Evolutionary conservation across 495 filamentous ascomycete genomes (phyloP).

Genomic region (Terfezia claveryi): DNA sequence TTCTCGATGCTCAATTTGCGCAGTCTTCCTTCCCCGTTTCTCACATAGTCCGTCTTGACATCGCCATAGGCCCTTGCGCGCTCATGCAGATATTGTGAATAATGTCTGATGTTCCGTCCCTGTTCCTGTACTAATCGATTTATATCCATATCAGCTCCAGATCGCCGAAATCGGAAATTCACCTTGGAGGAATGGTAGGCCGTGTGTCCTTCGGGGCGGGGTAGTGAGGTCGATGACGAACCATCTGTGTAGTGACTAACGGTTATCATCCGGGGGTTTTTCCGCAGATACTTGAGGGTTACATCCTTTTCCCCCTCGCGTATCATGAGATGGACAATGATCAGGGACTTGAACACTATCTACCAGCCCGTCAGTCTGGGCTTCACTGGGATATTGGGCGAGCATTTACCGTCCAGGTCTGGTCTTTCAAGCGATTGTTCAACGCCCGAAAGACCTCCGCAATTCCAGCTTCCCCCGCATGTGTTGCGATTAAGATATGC

Average conservation of each 20-base stretch:
- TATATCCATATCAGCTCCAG: neutral
- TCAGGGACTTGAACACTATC: conserved; percentile 83
- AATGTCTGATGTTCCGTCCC: conserved; percentile 81
- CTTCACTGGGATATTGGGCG: neutral
- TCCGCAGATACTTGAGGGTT: conserved; percentile 64
- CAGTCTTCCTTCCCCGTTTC: conserved; percentile 57
- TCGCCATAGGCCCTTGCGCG: conserved; percentile 63
- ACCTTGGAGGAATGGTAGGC: neutral
- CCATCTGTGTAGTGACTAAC: conserved; percentile 84
- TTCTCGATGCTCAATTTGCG: conserved; percentile 81
- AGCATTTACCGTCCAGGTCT: conserved; percentile 66
- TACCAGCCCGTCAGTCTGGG: neutral
- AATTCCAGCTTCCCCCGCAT: conserved; percentile 84
- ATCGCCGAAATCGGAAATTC: neutral
- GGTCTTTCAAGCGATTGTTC: conserved; percentile 70
- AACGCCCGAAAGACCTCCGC: conserved; percentile 88
- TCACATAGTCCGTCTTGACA: conserved; percentile 75
- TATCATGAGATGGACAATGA: conserved; percentile 93
- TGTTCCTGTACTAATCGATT: conserved; percentile 58
- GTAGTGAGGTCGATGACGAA: conserved; percentile 26
- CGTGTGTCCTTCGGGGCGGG: neutral
- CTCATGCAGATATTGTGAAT: conserved; percentile 65
- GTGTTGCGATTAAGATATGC: conserved; percentile 86
- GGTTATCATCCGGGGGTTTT: conserved; percentile 62
- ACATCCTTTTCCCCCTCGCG: conserved; percentile 80